These are phyloP conservation scores for Tulasnella sp. DNA, from an alignment of 768 basidiomycete genomes.

Conservation along the genomic window DNA sequence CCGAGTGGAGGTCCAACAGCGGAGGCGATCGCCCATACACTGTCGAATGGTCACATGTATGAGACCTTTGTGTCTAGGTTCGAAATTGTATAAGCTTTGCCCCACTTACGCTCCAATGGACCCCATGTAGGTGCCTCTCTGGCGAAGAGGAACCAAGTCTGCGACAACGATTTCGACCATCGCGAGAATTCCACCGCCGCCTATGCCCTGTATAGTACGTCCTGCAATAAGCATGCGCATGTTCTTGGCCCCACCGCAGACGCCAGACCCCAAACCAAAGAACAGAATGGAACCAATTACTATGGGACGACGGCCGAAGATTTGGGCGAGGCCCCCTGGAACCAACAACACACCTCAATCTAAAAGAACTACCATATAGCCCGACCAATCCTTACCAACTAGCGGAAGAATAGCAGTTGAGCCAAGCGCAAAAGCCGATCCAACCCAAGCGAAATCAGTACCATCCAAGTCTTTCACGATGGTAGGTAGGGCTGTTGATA, in stretches of 20 bases:
- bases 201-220: constrained; percentile 42
- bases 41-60: constrained; percentile 35
- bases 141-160: constrained; percentile 50
- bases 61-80: constrained; percentile 12
- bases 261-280: constrained; percentile 48
- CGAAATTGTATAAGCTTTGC: constrained; percentile 19
- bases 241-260: constrained; percentile 48
- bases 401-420: constrained; percentile 45
- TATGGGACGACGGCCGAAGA: constrained; percentile 46
- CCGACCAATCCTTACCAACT: constrained; percentile 44
- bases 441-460: constrained; percentile 38
- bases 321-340: constrained; percentile 41
- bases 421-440: constrained; percentile 39
- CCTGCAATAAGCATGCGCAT: constrained; percentile 49
- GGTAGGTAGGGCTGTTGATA: constrained; percentile 33
- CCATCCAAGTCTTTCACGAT: constrained; percentile 33
- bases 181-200: constrained; percentile 42
- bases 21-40: constrained; percentile 43
- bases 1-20: constrained; percentile 31
- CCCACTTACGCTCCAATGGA: constrained; percentile 44
- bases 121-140: constrained; percentile 46
- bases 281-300: constrained; percentile 43
- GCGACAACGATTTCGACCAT: constrained; percentile 44
- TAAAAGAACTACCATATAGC: not conserved
- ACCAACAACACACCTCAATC: not conserved